Evolutionary conservation across 768 basidiomycete species (phyloP), one percentile per base, ranked within the genome.

Genomic region (Russula olivacea): DNA sequence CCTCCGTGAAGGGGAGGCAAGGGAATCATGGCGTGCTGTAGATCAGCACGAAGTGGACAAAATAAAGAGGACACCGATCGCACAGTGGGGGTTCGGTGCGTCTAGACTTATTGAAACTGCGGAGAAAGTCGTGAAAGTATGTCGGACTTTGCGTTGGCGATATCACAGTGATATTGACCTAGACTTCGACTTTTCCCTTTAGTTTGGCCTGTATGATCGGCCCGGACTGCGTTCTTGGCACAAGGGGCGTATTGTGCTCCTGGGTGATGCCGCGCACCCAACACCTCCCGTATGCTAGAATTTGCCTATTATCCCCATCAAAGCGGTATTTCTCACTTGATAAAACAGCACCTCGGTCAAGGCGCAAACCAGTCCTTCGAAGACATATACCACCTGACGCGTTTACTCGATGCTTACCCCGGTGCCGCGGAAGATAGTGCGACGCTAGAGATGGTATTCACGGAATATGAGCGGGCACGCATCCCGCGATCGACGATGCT

Each of bases 181-280:
- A 11, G 21, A 23, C 36, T 38, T 21, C 0, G n/a, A 10, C 1
- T 36, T n/a, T 1, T 19, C 30, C 19, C 8, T 41, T 15, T 14
- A 79, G 77, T 79, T 73, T 63, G 79, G 78, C 6, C 59, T 79
- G 55, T 80, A 80, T 64, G 78, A 79, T 65, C 76, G 79, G 19
- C 76, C 76, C 9, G 75, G 77, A 50, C 67, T 79, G 30, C 63
- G 69, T 32, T 68, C 72, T 4, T 80, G 79, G 79, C 74, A 78
- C 65, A 71, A 73, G 43, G 76, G 76, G 28, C 72, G 78, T 14
- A 74, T 79, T 12, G 71, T 78, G 9, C 72, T 80, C 41, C 70
- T 79, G 12, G 79, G 79, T 8, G 79, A 80, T 66, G 78, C 78
- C 8, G 79, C 78, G 5, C 78, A 80, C 66, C 78, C 78, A 4